Conservation (phyloP, 768 basidiomycete species). For the Boletus patriciae region DNA sequence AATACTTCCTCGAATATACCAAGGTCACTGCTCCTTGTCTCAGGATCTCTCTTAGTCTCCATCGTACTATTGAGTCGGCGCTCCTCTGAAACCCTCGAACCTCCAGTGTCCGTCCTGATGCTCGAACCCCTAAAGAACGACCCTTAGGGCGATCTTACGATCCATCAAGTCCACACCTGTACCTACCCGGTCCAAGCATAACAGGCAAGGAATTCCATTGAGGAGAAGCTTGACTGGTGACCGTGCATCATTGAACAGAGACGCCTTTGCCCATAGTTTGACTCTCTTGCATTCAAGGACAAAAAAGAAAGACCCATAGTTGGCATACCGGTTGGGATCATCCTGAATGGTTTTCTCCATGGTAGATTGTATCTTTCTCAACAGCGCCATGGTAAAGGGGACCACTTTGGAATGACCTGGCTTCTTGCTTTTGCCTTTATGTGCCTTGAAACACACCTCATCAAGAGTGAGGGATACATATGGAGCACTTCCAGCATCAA, state of each 20-base stretch:
- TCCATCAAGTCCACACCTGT: too few relatives aligned
- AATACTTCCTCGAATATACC: too few relatives aligned
- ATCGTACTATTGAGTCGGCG: too few relatives aligned
- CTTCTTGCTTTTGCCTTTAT: not conserved
- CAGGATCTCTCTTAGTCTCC: too few relatives aligned
- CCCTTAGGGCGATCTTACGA: too few relatives aligned
- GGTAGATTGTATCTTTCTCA: not conserved
- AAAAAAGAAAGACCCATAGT: slow-evolving; percentile 17
- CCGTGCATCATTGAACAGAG: not conserved
- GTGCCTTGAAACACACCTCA: slow-evolving; percentile 8
- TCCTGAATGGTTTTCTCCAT: slow-evolving; percentile 5
- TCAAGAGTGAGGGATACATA: slow-evolving; percentile 7
- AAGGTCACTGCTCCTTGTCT: too few relatives aligned
- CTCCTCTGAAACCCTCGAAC: too few relatives aligned
- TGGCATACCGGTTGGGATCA: not conserved
- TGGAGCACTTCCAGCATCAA: not conserved
- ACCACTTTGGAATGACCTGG: slow-evolving; percentile 3
- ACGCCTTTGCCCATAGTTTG: not conserved
- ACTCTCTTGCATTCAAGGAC: slow-evolving; percentile 9
- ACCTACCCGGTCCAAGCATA: too few relatives aligned
- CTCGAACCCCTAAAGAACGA: too few relatives aligned
- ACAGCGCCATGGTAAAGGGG: not conserved
- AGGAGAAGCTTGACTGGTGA: not conserved
- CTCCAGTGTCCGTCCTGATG: too few relatives aligned
- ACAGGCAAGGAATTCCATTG: too few relatives aligned